Evolutionary conservation across 306 rosid genomes (phyloP).

Genomic region (Citrullus mucosospermus): DNA sequence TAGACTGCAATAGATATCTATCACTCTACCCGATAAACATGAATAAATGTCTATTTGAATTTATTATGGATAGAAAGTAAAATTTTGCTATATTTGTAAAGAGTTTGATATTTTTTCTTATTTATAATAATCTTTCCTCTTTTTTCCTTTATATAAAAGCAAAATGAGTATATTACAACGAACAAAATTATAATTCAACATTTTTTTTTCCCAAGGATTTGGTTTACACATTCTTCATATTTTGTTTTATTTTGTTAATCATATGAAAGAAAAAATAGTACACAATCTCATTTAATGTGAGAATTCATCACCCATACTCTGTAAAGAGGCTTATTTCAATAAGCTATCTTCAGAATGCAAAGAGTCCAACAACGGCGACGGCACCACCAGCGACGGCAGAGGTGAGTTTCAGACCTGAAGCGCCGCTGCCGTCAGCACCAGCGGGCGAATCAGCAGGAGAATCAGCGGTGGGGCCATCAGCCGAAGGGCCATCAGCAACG

Average conservation of each 20-base stretch:
- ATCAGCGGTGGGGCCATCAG: background rate
- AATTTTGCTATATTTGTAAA: no score
- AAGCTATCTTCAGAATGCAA: background rate
- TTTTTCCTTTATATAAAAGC: background rate
- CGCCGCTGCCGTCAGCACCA: background rate
- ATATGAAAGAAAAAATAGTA: background rate
- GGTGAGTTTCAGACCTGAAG: background rate
- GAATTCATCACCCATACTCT: background rate
- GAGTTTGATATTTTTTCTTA: no score
- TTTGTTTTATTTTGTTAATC: background rate
- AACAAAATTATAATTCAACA: background rate
- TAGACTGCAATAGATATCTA: no score
- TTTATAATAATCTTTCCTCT: no score
- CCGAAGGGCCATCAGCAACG: background rate
- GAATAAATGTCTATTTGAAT: no score
- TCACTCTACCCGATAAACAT: no score
- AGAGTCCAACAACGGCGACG: background rate
- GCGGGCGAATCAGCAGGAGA: background rate
- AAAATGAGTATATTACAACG: background rate
- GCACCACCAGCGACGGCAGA: background rate
- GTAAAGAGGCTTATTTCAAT: background rate
- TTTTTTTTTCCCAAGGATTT: background rate
- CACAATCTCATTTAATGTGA: background rate
- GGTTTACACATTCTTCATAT: background rate
- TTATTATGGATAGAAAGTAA: no score